Percentiles rank a stretch among this genome's conserved stretches.
phyloP scores from a whole-genome alignment of 176 grass and related monocot species.

The Triticum timopheevii region DNA sequence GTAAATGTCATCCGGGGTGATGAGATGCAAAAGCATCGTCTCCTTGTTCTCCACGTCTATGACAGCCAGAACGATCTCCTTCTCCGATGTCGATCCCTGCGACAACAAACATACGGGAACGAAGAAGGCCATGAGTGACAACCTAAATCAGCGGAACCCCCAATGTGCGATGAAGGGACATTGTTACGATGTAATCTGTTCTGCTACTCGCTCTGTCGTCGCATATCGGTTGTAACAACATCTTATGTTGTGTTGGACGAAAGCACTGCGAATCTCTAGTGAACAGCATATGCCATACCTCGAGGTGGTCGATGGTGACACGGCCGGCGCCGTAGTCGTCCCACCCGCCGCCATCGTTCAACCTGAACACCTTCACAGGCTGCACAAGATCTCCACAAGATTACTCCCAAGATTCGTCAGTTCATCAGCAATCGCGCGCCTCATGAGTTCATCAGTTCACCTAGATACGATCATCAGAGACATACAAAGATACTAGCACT shows the following conservation, averaged over 20 bases:
- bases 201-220: too few species aligned
- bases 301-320: slow-evolving; percentile 46
- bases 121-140: background rate
- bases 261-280: background rate
- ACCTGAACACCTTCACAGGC: slow-evolving; percentile 49
- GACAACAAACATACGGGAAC: background rate
- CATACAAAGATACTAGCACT: too few species aligned
- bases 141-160: background rate
- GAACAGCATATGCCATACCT: slow-evolving; percentile 21
- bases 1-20: slow-evolving; percentile 53
- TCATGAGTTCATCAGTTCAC: background rate
- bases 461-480: background rate
- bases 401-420: background rate
- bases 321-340: slow-evolving; percentile 47
- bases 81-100: slow-evolving; percentile 15
- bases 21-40: slow-evolving; percentile 44
- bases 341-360: slow-evolving; percentile 47
- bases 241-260: too few species aligned
- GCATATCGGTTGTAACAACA: too few species aligned
- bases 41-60: slow-evolving; percentile 37
- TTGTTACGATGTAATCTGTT: background rate
- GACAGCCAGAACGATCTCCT: slow-evolving; percentile 35
- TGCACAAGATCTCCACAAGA: slow-evolving; percentile 5
- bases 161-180: background rate
- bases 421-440: background rate